Evolutionary conservation across 805 yeast species (phyloP), one percentile per base, ranked within the genome.

Genomic region (Yarrowia porcina): DNA sequence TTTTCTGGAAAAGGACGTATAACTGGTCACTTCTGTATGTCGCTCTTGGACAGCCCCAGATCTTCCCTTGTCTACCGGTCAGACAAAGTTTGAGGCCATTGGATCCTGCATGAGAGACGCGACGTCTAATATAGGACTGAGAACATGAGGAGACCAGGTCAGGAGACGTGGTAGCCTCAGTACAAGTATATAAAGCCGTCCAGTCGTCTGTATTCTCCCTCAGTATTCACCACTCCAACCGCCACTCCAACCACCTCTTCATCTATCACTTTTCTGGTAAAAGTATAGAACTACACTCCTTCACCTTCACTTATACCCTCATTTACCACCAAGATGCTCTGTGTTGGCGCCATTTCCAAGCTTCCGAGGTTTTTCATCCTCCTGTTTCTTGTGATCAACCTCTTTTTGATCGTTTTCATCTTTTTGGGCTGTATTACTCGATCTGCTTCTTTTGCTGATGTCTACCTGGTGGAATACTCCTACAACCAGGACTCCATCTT

Each of bases 401-500:
- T 52, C 13, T 52, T 52, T 25, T 12, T 52, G 18, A 32, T 52
- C 33, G 18, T 25, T 9, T 52, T 52, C 44, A 30, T 52, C 18
- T 52, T 52, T 33, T 17, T 52, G 44, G 42, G 59, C 8, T 52
- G 59, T 12, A 32, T 52, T 23, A 52, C 35, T 33, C 35, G 36
- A 13, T 21, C 44, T 1, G 42, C 33, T 10, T 52, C 59, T 4
- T 52, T 52, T 25, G 23, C 59, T 7, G n/a, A 52, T 23, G 59
- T 27, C 27, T 52, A 11, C 9, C 59, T 52, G 1, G 59, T 52
- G 0, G 59, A 52, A 25, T 52, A 52, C 44, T 52, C 59, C 13
- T 52, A 52, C 35, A 52, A 52, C 33, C 59, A 52, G 9, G 25
- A 52, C 23, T 52, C 59, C 7, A 44, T 36, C 17, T 52, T 52